Base-by-base conservation (phyloP, 352 stramenopile genomes). In the Peronosclerospora sorghi region DNA sequence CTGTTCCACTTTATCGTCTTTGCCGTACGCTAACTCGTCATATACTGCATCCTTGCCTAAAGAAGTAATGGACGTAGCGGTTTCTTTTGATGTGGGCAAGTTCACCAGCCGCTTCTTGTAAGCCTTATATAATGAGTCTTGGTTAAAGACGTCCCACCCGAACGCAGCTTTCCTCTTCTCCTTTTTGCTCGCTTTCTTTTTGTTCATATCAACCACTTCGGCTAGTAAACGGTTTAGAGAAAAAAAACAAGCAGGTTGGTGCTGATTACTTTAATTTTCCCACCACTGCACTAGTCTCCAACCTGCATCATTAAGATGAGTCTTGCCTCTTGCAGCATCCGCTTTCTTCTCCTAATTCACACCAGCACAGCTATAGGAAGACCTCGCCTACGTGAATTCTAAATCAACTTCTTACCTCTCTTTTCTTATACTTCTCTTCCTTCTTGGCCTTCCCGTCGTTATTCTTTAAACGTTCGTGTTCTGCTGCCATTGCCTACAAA, bases 81-180 rank as follows among this genome's bases (percentile, higher is more conserved):
- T 26, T 35, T 52, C 23, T 39, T 15, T 36, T 20, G 60, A 45
- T 2, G 68, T 82, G 2, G 77, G 73, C 13, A 89, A 47, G 30
- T 55, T 73, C 24, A 63, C 59, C 41, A 90, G 41, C 6, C 77
- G 74, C 49, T 90, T 90, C 57, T 90, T 90, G 65, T 90, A 90
- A 15, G 61, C 74, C 45, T 86, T 86, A 51, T 83, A 90, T 13
- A 90, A 53, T 20, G 77, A 84, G 37, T 90, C 74, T 61, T 85
- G 74, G 41, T 90, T 90, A 45, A 90, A 90, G 5, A 83, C 77
- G 41, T 90, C 77, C 77, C 77, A 90, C 18, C 77, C 77, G 36
- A 90, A 90, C 1, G 77, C 77, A 8, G 77, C 74, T 50, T 85
- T 81, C 38, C 73, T 60, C 55, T 90, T 90, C 32, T 77, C 65